Evolutionary conservation across 768 basidiomycete genomes (phyloP).

Genomic region (Suillus brevipes): DNA sequence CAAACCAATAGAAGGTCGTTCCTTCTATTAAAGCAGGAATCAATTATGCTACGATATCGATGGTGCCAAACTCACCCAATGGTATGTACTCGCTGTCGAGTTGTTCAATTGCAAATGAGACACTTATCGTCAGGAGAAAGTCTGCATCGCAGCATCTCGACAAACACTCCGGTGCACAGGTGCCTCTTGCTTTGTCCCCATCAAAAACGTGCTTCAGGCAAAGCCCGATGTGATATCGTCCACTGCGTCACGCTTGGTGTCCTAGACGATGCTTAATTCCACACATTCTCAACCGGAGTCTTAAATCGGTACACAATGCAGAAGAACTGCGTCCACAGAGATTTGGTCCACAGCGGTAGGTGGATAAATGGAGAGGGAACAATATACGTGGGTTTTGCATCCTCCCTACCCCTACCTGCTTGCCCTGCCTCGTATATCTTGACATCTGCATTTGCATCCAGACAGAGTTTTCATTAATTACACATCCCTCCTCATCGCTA

Average conservation of each 20-base stretch:
- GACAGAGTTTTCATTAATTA: background rate
- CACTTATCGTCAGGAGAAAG: background rate
- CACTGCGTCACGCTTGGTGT: background rate
- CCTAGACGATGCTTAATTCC: background rate
- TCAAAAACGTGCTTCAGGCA: constrained; percentile 6
- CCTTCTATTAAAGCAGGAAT: background rate
- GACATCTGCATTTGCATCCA: background rate
- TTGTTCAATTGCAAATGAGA: background rate
- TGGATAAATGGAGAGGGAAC: background rate
- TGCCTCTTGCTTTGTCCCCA: constrained; percentile 1
- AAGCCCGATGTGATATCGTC: background rate
- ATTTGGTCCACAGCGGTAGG: background rate
- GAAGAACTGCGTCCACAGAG: background rate
- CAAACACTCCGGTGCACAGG: background rate
- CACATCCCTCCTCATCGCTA: background rate
- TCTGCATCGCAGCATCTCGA: background rate
- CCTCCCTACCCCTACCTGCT: no score
- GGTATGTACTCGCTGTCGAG: background rate
- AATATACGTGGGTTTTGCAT: background rate
- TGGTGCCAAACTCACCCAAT: background rate
- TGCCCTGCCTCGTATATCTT: background rate
- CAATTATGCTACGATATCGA: background rate
- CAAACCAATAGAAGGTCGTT: background rate
- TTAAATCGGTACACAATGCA: constrained; percentile 5
- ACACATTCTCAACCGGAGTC: background rate